Percentiles rank a stretch among this genome's conserved stretches.
phyloP scores from a whole-genome alignment of 257 asterid species.

The Fraxinus anomala region DNA sequence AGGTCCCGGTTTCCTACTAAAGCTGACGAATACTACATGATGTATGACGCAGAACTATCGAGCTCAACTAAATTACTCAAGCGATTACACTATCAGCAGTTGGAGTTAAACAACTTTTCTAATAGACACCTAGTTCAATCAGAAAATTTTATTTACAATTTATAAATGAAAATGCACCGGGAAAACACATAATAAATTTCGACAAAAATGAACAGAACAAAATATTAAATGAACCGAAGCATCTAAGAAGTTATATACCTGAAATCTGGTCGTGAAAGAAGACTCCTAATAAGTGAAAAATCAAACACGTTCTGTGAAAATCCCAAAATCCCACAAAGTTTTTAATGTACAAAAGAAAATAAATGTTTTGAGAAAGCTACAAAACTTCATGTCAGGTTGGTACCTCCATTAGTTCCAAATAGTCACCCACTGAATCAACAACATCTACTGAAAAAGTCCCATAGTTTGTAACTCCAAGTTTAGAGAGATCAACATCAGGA shows the following conservation, averaged over 20 bases:
- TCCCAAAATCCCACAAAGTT: constrained; percentile 27
- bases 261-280: constrained; percentile 75
- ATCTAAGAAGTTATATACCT: constrained; percentile 45
- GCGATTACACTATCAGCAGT: not conserved
- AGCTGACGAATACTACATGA: not conserved
- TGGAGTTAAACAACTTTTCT: not conserved
- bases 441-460: constrained; percentile 84
- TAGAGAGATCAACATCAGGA: constrained; percentile 79
- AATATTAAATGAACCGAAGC: not conserved
- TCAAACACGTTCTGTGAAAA: constrained; percentile 81
- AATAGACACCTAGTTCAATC: not conserved
- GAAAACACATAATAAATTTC: constrained; percentile 1
- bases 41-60: not conserved
- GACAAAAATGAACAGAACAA: constrained; percentile 4
- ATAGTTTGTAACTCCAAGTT: constrained; percentile 55
- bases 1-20: not conserved
- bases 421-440: constrained; percentile 89
- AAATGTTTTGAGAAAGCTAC: constrained; percentile 1
- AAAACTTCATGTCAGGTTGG: constrained; percentile 23
- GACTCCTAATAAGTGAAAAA: constrained; percentile 76
- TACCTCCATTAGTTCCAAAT: constrained; percentile 97
- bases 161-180: not conserved
- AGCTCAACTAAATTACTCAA: not conserved
- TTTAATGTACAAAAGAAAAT: constrained; percentile 7
- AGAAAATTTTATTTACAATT: not conserved